phyloP scores from a whole-genome alignment of 768 basidiomycete species.

The Suillus luteus region DNA sequence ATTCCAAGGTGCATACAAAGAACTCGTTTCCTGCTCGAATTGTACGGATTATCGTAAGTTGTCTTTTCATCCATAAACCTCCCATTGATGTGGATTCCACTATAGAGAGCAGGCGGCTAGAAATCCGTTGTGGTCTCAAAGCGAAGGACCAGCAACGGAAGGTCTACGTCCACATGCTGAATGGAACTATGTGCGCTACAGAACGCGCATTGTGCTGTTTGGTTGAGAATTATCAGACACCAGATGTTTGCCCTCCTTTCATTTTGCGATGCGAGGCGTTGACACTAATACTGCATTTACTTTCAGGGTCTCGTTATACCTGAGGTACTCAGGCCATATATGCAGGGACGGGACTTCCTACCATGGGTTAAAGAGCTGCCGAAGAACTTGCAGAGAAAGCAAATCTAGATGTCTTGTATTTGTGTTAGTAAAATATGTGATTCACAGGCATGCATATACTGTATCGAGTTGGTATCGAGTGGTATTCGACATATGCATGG shows the following conservation, averaged over 20 bases:
- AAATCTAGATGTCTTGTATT: constrained; percentile 35
- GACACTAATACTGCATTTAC: constrained; percentile 5
- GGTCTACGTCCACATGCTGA: constrained; percentile 98
- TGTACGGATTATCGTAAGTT: constrained; percentile 98
- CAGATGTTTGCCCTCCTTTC: constrained; percentile 61
- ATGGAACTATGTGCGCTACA: constrained; percentile 96
- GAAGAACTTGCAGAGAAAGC: constrained; percentile 77
- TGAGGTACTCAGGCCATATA: constrained; percentile 88
- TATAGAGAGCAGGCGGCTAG: constrained; percentile 88
- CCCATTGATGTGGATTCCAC: not conserved
- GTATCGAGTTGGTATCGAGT: not conserved
- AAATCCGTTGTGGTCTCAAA: constrained; percentile 92
- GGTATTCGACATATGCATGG: not conserved
- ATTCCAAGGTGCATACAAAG: constrained; percentile 95
- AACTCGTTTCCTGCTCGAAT: constrained; percentile 96
- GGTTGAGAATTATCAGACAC: constrained; percentile 98
- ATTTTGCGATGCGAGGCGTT: constrained; percentile 6
- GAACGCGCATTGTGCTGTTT: constrained; percentile 95
- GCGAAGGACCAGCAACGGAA: constrained; percentile 88
- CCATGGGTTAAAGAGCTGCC: constrained; percentile 83
- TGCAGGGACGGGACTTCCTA: constrained; percentile 92
- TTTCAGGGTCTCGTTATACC: constrained; percentile 86
- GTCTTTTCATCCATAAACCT: not conserved
- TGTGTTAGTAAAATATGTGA: not conserved
- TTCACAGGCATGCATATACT: not conserved